Evolutionary conservation across 2,329 filamentous ascomycete genomes (phyloP).

Genomic region (Stachybotrys chlorohalonatus): DNA sequence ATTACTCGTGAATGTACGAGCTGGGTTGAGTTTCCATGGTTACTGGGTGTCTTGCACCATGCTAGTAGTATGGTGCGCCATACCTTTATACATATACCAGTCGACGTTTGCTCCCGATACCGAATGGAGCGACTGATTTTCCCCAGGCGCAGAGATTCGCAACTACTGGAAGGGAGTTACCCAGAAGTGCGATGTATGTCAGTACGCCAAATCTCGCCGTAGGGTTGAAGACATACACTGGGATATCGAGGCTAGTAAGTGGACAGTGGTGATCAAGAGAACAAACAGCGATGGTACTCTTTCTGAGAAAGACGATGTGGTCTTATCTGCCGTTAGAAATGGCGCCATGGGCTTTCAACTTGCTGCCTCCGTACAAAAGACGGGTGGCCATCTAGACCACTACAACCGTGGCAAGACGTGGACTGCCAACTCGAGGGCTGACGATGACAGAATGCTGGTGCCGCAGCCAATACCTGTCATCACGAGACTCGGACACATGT

Average conservation of each 20-base stretch:
- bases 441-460: conserved; percentile 43
- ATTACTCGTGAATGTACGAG: conserved; percentile 29
- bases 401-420: conserved; percentile 58
- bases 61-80: conserved; percentile 54
- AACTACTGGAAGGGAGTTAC: conserved; percentile 58
- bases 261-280: conserved; percentile 42
- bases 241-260: conserved; percentile 40
- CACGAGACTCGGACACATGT: conserved; percentile 53
- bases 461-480: conserved; percentile 45
- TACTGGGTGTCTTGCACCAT: conserved; percentile 46
- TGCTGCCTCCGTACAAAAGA: conserved; percentile 41
- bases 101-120: conserved; percentile 58
- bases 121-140: conserved; percentile 61
- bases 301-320: conserved; percentile 45
- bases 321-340: conserved; percentile 56
- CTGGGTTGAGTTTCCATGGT: conserved; percentile 25
- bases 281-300: conserved; percentile 25
- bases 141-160: conserved; percentile 56
- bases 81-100: conserved; percentile 63
- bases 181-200: conserved; percentile 54
- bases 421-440: conserved; percentile 55
- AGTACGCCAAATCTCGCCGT: conserved; percentile 44
- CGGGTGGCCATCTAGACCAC: conserved; percentile 46
- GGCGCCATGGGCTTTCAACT: conserved; percentile 53
- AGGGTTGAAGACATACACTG: conserved; percentile 48